A percentile compares a stretch with the other conserved stretches of the same genome.
phyloP scores from a whole-genome alignment of 1,284 basidiomycete genomes.

The Tilletia setariae region DNA sequence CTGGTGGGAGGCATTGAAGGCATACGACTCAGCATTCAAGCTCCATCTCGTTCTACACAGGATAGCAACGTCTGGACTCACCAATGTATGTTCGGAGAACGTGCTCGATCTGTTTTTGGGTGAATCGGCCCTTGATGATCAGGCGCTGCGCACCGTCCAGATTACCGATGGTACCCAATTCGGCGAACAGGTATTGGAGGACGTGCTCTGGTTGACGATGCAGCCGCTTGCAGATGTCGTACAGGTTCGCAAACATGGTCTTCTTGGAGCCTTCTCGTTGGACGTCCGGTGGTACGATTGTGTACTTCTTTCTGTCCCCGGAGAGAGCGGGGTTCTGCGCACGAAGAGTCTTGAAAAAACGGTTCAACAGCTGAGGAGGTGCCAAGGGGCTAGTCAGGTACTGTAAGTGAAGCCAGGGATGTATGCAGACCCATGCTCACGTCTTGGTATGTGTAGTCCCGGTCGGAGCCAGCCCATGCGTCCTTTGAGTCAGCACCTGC shows the following conservation, averaged over 20 bases:
- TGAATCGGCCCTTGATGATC: conserved; percentile 96
- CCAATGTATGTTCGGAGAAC: conserved; percentile 94
- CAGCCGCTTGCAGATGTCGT: conserved; percentile 98
- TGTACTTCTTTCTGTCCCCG: conserved; percentile 80
- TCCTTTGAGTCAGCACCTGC: conserved; percentile 33
- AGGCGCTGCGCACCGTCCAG: conserved; percentile 89
- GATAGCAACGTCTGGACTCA: conserved; percentile 49
- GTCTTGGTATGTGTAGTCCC: conserved; percentile 92
- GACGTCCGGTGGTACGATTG: conserved; percentile 93
- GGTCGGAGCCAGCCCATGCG: conserved; percentile 80
- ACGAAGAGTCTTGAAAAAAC: conserved; percentile 87
- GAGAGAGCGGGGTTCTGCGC: conserved; percentile 85
- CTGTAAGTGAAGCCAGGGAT: not conserved
- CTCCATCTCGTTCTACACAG: conserved; percentile 17
- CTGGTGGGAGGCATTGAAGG: conserved; percentile 57
- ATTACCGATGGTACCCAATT: conserved; percentile 95
- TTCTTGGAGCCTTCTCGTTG: conserved; percentile 93
- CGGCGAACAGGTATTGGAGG: conserved; percentile 93
- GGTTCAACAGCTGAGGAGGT: conserved; percentile 71
- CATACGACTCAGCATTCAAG: conserved; percentile 13
- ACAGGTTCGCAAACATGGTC: conserved; percentile 91
- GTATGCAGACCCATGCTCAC: conserved; percentile 57
- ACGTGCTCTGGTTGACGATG: conserved; percentile 99
- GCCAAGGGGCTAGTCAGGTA: not conserved
- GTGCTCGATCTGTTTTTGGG: conserved; percentile 98